Base-by-base conservation (phyloP, 73 alveolate genomes). In the Symbiodinium pilosum region DNA sequence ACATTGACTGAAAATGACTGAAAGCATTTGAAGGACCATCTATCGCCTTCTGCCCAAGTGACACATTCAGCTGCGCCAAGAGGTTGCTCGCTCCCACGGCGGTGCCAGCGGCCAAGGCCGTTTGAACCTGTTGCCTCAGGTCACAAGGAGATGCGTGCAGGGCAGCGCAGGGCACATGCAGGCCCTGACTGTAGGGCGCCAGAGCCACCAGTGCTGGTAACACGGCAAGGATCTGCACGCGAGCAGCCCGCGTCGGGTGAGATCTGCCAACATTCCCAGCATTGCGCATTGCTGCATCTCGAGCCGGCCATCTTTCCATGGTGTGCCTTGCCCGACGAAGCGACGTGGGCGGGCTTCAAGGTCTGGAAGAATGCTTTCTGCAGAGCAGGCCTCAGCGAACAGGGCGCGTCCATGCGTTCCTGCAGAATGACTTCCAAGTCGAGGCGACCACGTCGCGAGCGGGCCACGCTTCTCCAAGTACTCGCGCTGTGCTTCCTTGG, bases 351-450 rank as follows among this genome's bases (percentile, higher is more conserved):
- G 4, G 88, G 87, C 88, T 91, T 68, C 97, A 69, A 4, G 36
- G 89, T 68, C 88, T 91, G 41, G 52, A 56, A 89, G 95, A 41
- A 89, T 3, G 95, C 95, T 47, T 89, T 89, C 87, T 89, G 95
- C 42, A 64, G 86, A 20, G 95, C 95, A 39, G 95, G 81, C 81
- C 81, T 64, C 81, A n/a, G n/a, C n/a, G n/a, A n/a, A n/a, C n/a
- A n/a, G n/a, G n/a, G n/a, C n/a, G n/a, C n/a, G n/a, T 9, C 81
- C 34, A 56, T 47, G 14, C 6, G 21, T 20, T 32, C 34, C 34
- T 6, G 77, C 77, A 21, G 38, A 64, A 64, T 32, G 38, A 26
- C 59, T 47, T 26, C 73, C 77, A 64, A 7, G 0, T 7, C 28
- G 28, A 36, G 77, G 77, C 77, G 40, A 26, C 73, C 81, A n/a